Base-by-base conservation (phyloP, 805 yeast genomes). In the Hemisphaericaspora nanyangensis region DNA sequence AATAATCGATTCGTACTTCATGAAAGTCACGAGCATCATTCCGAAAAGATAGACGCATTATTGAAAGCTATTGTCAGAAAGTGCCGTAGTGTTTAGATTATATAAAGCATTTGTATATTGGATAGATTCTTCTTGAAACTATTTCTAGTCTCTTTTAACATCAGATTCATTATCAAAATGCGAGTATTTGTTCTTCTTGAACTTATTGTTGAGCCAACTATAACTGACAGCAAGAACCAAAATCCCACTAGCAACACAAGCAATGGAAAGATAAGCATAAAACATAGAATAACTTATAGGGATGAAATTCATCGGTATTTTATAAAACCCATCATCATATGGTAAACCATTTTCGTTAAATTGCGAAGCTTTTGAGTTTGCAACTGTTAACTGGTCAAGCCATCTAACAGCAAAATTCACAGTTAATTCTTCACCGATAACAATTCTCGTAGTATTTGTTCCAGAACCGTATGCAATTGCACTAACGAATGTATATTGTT, bases 361-460 rank as follows among this genome's bases (percentile, higher is more conserved):
- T 32, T 16, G 42, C 36, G 16, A 26, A 17, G 17, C 39, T 8
- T 22, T 20, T 10, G 37, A 32, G 16, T 39, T 37, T 10, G 38
- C 37, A 11, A 50, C 41, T 11, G 31, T 25, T 32, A 62, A 50
- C 31, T 50, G 48, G 34, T 62, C 61, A 35, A 64, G 51, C 91
- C 91, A 84, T 40, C 76, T 66, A 15, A 77, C 72, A 19, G 81
- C 77, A 44, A 84, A 69, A 36, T 67, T 70, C 24, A 84, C 54
- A 7, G 82, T 71, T 39, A 84, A 61, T 19, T 62, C 57, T 49
- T 80, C 85, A 15, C 89, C 90, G 54, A 84, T 84, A 15, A 80
- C 79, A 28, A 74, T 70, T 43, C 84, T 68, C 2, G 82, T 72
- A 4, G 80, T 72, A 49, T 79, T 76, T 6, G 77, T 68, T n/a